Percentiles rank a stretch among this genome's conserved stretches.
phyloP scores from a whole-genome alignment of 2,329 filamentous ascomycete genomes.

The Colletotrichum lentis region DNA sequence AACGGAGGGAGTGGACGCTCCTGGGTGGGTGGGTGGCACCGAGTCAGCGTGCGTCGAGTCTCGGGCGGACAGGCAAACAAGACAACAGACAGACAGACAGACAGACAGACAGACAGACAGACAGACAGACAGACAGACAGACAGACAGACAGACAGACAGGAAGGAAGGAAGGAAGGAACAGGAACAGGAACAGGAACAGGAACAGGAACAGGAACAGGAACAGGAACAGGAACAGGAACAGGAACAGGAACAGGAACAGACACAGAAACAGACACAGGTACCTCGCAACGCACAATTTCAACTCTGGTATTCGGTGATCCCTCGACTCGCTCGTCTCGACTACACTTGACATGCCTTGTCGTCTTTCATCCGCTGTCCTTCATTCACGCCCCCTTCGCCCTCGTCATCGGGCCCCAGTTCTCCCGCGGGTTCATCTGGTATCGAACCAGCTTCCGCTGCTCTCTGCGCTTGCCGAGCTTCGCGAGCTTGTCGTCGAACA shows the following conservation, averaged over 20 bases:
- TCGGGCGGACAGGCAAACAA: neutral
- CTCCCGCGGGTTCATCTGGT: constrained; percentile 87
- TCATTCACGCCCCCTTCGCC: constrained; percentile 67
- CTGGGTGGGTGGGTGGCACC: neutral
- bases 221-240: no score
- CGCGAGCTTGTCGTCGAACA: constrained; percentile 83
- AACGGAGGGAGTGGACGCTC: neutral
- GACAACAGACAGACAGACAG: no score
- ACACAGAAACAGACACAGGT: neutral
- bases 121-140: neutral
- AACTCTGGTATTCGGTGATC: constrained; percentile 13
- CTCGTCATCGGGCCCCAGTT: constrained; percentile 90
- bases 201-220: no score
- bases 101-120: neutral
- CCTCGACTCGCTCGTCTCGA: constrained; percentile 15
- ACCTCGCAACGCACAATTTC: constrained; percentile 16
- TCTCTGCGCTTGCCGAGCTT: constrained; percentile 74
- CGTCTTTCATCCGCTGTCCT: neutral
- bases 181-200: no score
- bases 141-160: constrained; percentile 6
- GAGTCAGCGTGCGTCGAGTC: neutral
- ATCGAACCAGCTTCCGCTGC: constrained; percentile 77
- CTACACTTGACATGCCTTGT: constrained; percentile 2
- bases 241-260: no score
- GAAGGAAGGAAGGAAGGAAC: no score